Conservation (phyloP, 1,284 basidiomycete genomes). For the Apiotrichum sp. region DNA sequence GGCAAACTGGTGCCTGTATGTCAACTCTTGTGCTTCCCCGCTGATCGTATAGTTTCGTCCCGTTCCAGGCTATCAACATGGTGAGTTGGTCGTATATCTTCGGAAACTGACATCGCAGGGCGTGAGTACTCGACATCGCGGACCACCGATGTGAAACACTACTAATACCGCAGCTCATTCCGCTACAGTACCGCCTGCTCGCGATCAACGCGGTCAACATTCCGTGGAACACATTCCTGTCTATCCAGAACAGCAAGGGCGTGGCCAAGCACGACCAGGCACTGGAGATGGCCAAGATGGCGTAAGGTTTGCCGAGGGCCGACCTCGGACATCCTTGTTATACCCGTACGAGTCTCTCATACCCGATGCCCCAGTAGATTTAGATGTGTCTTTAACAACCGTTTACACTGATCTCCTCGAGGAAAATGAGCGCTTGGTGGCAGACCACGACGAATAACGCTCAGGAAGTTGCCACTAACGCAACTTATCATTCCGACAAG, state of each 20-base stretch:
- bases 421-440: no score
- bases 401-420: no score
- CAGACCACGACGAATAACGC: no score
- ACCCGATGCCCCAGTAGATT: no score
- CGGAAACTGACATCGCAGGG: slow-evolving; percentile 7
- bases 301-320: neutral
- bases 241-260: slow-evolving; percentile 38
- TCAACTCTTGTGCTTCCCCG: neutral
- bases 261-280: neutral
- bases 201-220: slow-evolving; percentile 48
- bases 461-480: no score
- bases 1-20: slow-evolving; percentile 44
- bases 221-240: slow-evolving; percentile 49
- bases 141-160: neutral
- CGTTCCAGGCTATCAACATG: slow-evolving; percentile 48
- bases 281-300: slow-evolving; percentile 3
- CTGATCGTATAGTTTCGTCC: slow-evolving; percentile 37
- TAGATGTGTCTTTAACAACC: no score
- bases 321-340: no score
- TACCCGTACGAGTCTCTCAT: no score
- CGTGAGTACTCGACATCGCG: slow-evolving; percentile 14
- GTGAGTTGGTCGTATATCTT: slow-evolving; percentile 15
- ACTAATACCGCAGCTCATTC: slow-evolving; percentile 38
- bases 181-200: slow-evolving; percentile 46
- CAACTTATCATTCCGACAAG: no score